Percentiles rank a stretch among this genome's conserved stretches.
phyloP scores from a whole-genome alignment of 2,329 filamentous ascomycete genomes.

The Chaetomium strumarium region DNA sequence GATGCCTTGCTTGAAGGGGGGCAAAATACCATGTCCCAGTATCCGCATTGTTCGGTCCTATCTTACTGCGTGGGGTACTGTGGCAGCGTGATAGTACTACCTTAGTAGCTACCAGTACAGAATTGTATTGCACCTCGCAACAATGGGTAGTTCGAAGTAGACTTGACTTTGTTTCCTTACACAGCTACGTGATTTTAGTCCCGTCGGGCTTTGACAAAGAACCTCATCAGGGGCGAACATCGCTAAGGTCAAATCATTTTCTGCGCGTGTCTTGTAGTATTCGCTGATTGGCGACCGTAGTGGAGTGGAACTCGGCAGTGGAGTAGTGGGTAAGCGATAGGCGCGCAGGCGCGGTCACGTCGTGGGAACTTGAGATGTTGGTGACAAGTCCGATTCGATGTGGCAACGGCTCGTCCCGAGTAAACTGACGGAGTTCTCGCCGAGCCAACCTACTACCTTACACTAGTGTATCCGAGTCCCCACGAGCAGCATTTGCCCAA shows the following conservation, averaged over 20 bases:
- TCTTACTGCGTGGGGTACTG: background rate
- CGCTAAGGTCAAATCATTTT: background rate
- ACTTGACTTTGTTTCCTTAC: constrained; percentile 1
- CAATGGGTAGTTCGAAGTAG: background rate
- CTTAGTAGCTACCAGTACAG: background rate
- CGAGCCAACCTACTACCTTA: constrained; percentile 2
- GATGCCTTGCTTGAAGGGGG: background rate
- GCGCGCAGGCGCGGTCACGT: too few relatives aligned
- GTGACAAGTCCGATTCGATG: background rate
- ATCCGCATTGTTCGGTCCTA: background rate
- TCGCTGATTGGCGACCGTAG: too few relatives aligned
- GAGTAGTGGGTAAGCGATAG: too few relatives aligned
- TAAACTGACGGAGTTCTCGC: background rate
- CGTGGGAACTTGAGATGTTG: background rate
- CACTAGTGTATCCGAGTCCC: too few relatives aligned
- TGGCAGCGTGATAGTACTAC: background rate
- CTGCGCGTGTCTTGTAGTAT: background rate
- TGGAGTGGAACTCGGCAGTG: too few relatives aligned
- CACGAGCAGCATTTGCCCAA: background rate
- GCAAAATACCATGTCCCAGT: background rate
- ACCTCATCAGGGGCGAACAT: too few relatives aligned
- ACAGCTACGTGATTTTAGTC: background rate
- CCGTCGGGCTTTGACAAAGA: background rate
- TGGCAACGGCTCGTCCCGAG: constrained; percentile 1
- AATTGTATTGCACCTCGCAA: constrained; percentile 1